Percentiles rank a stretch among this genome's conserved stretches.
phyloP scores from a whole-genome alignment of 345 rosid species.

The Lumnitzera littorea region DNA sequence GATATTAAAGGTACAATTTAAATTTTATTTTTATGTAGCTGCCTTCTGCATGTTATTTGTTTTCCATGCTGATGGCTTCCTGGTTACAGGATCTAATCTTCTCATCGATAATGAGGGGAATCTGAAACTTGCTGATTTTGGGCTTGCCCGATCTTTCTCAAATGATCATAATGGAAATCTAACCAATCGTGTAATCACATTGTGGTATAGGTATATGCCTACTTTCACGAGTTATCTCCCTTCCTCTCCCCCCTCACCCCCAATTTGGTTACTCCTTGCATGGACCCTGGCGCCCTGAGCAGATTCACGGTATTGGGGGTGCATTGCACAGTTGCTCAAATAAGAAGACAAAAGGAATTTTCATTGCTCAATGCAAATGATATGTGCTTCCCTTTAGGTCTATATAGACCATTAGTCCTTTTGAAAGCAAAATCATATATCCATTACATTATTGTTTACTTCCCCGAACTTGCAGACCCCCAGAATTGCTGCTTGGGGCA shows the following conservation, averaged over 20 bases:
- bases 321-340: no score
- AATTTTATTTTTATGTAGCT: not conserved
- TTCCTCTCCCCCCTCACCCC: not conserved
- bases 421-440: not conserved
- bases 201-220: slow-evolving; percentile 80
- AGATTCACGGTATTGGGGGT: not conserved
- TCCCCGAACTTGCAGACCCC: slow-evolving; percentile 50
- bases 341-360: no score
- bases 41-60: not conserved
- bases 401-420: not conserved
- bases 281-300: no score
- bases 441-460: not conserved
- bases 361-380: no score
- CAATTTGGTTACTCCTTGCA: no score
- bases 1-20: slow-evolving; percentile 73
- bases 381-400: no score
- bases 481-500: slow-evolving; percentile 92
- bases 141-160: slow-evolving; percentile 83
- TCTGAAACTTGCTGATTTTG: slow-evolving; percentile 92
- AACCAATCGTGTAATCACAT: slow-evolving; percentile 86
- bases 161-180: slow-evolving; percentile 67
- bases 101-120: slow-evolving; percentile 90
- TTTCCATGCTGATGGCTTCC: slow-evolving; percentile 4
- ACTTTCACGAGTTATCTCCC: not conserved
- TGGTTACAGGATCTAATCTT: slow-evolving; percentile 82